Evolutionary conservation across 371 early-diverging fungal species (phyloP).

Genomic region (Dentiscutata heterogama): DNA sequence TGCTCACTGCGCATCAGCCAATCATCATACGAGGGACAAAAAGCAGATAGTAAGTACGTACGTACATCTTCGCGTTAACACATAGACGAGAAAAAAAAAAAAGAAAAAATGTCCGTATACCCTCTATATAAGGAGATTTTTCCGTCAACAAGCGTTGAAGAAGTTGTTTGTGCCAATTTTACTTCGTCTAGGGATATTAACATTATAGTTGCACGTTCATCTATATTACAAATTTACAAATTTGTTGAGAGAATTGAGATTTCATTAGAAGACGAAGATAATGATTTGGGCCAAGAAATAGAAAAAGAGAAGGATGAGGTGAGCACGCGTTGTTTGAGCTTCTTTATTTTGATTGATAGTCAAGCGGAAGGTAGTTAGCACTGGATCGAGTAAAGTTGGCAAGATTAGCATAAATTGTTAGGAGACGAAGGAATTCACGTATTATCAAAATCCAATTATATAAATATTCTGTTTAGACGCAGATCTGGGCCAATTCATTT

Average conservation of each 20-base stretch:
- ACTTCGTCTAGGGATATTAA: constrained; percentile 77
- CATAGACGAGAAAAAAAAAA: too few species aligned
- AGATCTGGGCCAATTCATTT: too few species aligned
- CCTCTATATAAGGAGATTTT: constrained; percentile 83
- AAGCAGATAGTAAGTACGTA: too few species aligned
- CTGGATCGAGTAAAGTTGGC: too few species aligned
- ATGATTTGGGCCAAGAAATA: constrained; percentile 38
- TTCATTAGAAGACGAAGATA: constrained; percentile 48
- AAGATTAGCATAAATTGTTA: too few species aligned
- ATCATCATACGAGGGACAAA: too few species aligned
- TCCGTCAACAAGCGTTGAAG: constrained; percentile 84
- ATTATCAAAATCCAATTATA: too few species aligned
- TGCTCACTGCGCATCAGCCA: too few species aligned
- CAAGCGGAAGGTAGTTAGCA: too few species aligned
- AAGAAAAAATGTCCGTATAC: constrained; percentile 62
- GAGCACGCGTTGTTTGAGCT: not conserved
- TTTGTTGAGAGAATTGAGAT: constrained; percentile 72
- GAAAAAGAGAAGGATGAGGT: constrained; percentile 53
- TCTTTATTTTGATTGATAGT: not conserved
- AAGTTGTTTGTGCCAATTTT: constrained; percentile 78
- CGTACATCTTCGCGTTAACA: too few species aligned
- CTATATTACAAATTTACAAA: constrained; percentile 84
- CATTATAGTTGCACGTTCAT: constrained; percentile 80
- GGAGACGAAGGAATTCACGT: too few species aligned
- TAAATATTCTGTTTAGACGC: too few species aligned